Evolutionary conservation across 2,329 filamentous ascomycete species (phyloP), one percentile per base, ranked within the genome.

Genomic region (Xylaria polymorpha): DNA sequence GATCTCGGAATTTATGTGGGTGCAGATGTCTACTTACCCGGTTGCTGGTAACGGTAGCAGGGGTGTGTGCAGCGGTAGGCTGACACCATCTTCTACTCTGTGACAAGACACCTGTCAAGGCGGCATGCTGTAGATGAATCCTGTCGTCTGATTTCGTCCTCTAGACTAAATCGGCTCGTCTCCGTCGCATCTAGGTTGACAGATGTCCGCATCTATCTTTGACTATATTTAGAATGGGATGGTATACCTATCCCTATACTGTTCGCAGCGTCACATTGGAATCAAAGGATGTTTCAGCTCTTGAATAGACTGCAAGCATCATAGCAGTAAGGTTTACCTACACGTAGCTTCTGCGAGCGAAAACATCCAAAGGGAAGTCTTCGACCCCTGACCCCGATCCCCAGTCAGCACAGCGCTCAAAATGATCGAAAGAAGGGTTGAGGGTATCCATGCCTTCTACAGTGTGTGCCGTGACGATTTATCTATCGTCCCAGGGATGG

Each of bases 371-470:
- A 59, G 43, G 56, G 10, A 48, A 35, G 15, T 41, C 51, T 48
- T 46, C 41, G 32, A 56, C 32, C 67, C 64, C 59, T 67, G 64
- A 60, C 44, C 59, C 51, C 58, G 25, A 63, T 59, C 59, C 25
- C 22, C 29, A 20, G 37, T 59, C 66, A 56, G 55, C 46, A 35
- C 59, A 12, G 41, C 50, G 37, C 57, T 20, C 32, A 57, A 18
- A 51, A 32, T 53, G 55, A 53, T 51, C 55, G 18, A 20, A 29
- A 61, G 64, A 66, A 37, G 53, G 32, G 22, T 60, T 51, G 32
- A 32, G 50, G 14, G 43, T 8, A 25, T 35, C 12, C 10, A 25
- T 44, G 18, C 2, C 25, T 51, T 37, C 15, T 59, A 56, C 18
- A 4, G 35, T 50, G 15, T 46, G 35, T 56, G 32, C 41, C 29